phyloP scores from a whole-genome alignment of 1,284 basidiomycete species.

The Sanghuangporus weigelae region DNA sequence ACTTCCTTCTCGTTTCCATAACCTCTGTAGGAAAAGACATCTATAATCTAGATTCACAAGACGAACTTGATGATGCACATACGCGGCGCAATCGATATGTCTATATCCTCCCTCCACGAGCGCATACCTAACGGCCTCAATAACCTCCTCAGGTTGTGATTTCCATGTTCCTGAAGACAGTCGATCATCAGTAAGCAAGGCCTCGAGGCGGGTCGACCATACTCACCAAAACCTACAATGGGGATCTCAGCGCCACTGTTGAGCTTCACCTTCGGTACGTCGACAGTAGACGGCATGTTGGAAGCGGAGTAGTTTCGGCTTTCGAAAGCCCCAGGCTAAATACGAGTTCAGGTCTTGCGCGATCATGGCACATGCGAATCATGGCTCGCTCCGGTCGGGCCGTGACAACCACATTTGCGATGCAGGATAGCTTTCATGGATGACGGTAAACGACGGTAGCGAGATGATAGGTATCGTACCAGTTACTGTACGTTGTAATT shows the following conservation, averaged over 20 bases:
- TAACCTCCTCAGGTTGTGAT: constrained; percentile 41
- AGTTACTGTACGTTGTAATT: too few species aligned
- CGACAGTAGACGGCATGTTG: constrained; percentile 13
- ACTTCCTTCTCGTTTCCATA: constrained; percentile 60
- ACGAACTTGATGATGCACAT: constrained; percentile 6
- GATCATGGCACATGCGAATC: not conserved
- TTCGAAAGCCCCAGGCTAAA: not conserved
- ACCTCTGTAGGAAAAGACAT: not conserved
- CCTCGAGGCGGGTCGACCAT: too few species aligned
- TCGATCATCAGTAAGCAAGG: not conserved
- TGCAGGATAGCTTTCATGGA: not conserved
- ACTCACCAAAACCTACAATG: constrained; percentile 65
- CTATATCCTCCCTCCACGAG: constrained; percentile 65
- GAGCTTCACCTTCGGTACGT: constrained; percentile 47
- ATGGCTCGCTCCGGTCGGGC: not conserved
- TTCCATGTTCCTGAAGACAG: constrained; percentile 64
- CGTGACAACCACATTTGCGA: not conserved
- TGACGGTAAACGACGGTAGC: not conserved
- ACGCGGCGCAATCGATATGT: constrained; percentile 60
- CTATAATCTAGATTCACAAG: constrained; percentile 20
- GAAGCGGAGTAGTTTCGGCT: not conserved
- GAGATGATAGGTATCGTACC: not conserved
- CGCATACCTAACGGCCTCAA: constrained; percentile 62
- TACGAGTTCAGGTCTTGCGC: not conserved
- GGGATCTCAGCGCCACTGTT: constrained; percentile 69